These are phyloP conservation scores for Papiliotrema flavescens DNA, from an alignment of 1,284 basidiomycete species.

Conservation along the genomic window DNA sequence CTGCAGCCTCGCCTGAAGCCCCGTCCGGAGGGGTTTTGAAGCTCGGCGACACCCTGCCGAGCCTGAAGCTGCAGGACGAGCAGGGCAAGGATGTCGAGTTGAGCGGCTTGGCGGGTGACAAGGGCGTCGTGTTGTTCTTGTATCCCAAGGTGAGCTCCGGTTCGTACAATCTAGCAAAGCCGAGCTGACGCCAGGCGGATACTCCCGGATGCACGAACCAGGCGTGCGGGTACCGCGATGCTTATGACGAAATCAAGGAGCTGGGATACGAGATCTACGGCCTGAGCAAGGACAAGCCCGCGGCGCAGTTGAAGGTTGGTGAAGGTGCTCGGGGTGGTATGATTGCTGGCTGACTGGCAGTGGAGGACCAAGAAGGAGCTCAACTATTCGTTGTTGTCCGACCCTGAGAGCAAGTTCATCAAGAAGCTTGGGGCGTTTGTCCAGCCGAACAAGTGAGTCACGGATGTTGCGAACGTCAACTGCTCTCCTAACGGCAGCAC, in stretches of 20 bases:
- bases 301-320: slow-evolving; percentile 73
- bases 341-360: slow-evolving; percentile 15
- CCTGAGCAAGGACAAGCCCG: slow-evolving; percentile 74
- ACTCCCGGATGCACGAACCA: slow-evolving; percentile 75
- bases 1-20: slow-evolving; percentile 28
- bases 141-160: slow-evolving; percentile 47
- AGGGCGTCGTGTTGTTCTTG: slow-evolving; percentile 77
- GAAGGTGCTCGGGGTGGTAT: slow-evolving; percentile 18
- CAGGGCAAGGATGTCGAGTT: slow-evolving; percentile 48
- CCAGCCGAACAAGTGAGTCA: slow-evolving; percentile 57
- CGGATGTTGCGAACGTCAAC: not conserved
- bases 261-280: slow-evolving; percentile 76
- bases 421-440: slow-evolving; percentile 74
- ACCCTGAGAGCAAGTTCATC: slow-evolving; percentile 76
- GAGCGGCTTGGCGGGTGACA: slow-evolving; percentile 52
- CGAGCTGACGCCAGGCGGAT: slow-evolving; percentile 50
- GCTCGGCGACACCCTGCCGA: slow-evolving; percentile 73
- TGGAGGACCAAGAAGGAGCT: slow-evolving; percentile 63
- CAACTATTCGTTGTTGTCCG: slow-evolving; percentile 80
- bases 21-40: slow-evolving; percentile 52
- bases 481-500: slow-evolving; percentile 52
- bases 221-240: slow-evolving; percentile 83
- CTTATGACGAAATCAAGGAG: slow-evolving; percentile 67
- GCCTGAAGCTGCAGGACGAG: slow-evolving; percentile 66
- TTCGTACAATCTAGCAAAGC: slow-evolving; percentile 2